Base-by-base conservation (phyloP, 2,329 filamentous ascomycete genomes). In the Fusarium redolens region DNA sequence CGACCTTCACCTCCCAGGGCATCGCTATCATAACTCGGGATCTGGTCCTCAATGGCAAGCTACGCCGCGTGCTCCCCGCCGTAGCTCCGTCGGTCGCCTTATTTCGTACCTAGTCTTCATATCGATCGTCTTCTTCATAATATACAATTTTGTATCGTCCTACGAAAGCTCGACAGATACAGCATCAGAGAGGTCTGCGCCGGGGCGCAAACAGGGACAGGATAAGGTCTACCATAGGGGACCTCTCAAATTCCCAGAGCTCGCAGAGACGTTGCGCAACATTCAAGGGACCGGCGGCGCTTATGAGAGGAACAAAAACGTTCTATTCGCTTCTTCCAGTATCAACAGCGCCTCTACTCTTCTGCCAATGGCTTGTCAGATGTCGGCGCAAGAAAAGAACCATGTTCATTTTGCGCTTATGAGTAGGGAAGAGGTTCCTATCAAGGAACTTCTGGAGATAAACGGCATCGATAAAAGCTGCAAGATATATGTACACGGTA, bases 311-410 rank as follows among this genome's bases (percentile, higher is more conserved):
- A 93, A 93, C 77, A 88, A 88, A 56, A 95, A 95, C 77, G 87
- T 97, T 20, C 81, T 98, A 6, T 97, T 97, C 79, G 92, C 91
- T 8, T 91, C 93, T 7, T 91, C 93, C 1, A 95, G 88, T 68
- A 82, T 97, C 56, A 89, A 89, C 79, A 96, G 93, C 78, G 90
- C 91, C 20, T 88, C 93, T 0, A 88, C 88, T 37, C 80, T 98
- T 59, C 84, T 97, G 37, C 94, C 95, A 1, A 85, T 97, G 78
- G 94, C 95, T 10, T 98, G 96, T 81, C 89, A 93, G 76, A 98
- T 98, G 95, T 91, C 91, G 11, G 81, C 81, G 28, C 87, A 91
- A 81, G 86, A 88, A 62, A 86, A 88, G 65, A 97, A 90, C 77
- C 87, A 90, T 70, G 94, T 98, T 13, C 96, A 98, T 80, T 92